Base-by-base conservation (phyloP, 371 early-diverging fungal genomes). In the Syncephalastrum contaminatum region DNA sequence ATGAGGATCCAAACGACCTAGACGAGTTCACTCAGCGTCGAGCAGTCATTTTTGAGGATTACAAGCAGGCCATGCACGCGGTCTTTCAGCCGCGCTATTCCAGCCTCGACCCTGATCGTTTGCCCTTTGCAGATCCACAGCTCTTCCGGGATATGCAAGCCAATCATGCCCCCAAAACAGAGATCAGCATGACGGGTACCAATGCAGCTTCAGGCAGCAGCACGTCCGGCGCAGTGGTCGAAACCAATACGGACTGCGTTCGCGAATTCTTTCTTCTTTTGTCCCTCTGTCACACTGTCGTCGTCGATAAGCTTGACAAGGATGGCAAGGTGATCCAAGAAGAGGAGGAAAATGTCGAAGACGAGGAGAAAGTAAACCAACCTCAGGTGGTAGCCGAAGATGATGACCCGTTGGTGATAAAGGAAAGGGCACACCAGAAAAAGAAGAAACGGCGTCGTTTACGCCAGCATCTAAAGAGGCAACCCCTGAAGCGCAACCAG, bases 281-380 rank as follows among this genome's bases (percentile, higher is more conserved):
- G 16, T 88, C 97, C 2, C 75, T 96, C 0, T 98, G 97, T 69
- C 97, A 98, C 64, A 94, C 97, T 0, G 97, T 96, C 0, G 73
- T 98, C 4, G 85, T 93, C 7, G 97, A 96, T 59, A 73, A 67
- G 19, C 60, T 79, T 7, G 73, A 72, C n/a, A 80, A 77, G 30
- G 74, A 82, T 41, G 84, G 80, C 20, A 77, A 79, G 51, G 78
- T 73, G 10, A 72, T 77, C 6, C 42, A 46, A 0, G 61, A 64
- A 13, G 47, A 58, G 4, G 51, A 41, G 15, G 48, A 45, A 4
- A 58, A 61, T n/a, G 50, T 56, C 42, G 48, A 40, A 12, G 56
- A 48, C 7, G 18, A 30, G 13, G 51, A 55, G 20, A 48, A 14
- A 62, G 60, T 40, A 53, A 57, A 39, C 56, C 62, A 36, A 21